A percentile compares a stretch with the other conserved stretches of the same genome.
Conservation (phyloP, 306 rosid species). For the Hippophae tibetana region DNA sequence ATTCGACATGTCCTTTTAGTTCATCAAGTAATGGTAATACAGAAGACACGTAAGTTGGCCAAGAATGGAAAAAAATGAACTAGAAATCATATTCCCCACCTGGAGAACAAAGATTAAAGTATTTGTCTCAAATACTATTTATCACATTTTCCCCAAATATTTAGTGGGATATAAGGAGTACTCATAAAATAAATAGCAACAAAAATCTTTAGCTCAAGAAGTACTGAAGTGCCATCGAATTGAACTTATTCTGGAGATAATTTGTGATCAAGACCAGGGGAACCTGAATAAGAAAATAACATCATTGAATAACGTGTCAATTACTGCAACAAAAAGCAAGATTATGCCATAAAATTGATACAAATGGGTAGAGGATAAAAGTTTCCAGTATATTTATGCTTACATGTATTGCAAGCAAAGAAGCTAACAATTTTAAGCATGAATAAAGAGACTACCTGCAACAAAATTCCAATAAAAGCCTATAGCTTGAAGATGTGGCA, state of each 20-base stretch:
- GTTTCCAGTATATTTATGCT: no score
- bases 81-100: no score
- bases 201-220: conserved; percentile 10
- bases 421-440: no score
- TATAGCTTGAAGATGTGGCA: conserved; percentile 89
- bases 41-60: no score
- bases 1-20: no score
- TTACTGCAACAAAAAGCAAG: background rate
- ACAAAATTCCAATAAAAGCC: conserved; percentile 87
- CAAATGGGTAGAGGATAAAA: no score
- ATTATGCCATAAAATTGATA: no score
- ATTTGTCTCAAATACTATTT: no score
- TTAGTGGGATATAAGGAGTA: background rate
- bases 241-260: conserved; percentile 64
- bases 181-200: conserved; percentile 1
- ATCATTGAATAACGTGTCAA: conserved; percentile 2
- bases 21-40: no score
- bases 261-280: conserved; percentile 80
- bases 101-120: no score
- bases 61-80: no score
- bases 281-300: conserved; percentile 33
- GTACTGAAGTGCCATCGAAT: conserved; percentile 62
- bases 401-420: no score
- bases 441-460: conserved; percentile 38
- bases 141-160: background rate